phyloP scores from a whole-genome alignment of 2,329 filamentous ascomycete species.

The Plectosphaerella plurivora region DNA sequence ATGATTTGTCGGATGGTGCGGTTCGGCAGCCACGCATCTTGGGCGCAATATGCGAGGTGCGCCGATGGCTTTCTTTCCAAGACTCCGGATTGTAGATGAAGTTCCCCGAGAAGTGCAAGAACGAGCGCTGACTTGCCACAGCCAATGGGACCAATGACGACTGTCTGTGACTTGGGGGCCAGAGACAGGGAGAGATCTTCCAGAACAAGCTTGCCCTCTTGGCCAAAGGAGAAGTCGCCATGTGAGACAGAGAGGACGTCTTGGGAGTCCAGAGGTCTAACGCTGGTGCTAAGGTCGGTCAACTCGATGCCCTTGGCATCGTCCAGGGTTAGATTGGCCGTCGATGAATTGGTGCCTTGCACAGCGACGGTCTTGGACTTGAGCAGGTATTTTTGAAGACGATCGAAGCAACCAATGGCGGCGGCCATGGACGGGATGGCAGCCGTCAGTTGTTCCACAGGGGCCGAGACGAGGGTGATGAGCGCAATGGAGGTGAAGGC shows the following conservation, averaged over 20 bases:
- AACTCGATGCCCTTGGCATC: not conserved
- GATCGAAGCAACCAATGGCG: constrained; percentile 16
- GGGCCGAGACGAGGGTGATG: constrained; percentile 15
- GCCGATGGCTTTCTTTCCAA: constrained; percentile 8
- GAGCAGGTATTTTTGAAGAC: constrained; percentile 20
- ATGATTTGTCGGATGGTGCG: constrained; percentile 27
- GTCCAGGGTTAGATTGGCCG: not conserved
- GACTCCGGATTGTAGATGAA: constrained; percentile 6
- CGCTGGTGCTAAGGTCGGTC: not conserved
- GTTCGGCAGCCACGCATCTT: constrained; percentile 21
- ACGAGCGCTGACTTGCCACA: constrained; percentile 30
- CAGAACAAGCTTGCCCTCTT: not conserved
- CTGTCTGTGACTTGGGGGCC: constrained; percentile 8
- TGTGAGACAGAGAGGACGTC: not conserved
- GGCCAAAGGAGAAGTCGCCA: constrained; percentile 4
- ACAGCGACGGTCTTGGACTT: constrained; percentile 9
- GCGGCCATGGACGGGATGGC: constrained; percentile 16
- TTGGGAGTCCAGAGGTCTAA: not conserved
- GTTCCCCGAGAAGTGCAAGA: constrained; percentile 24
- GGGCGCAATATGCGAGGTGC: constrained; percentile 19
- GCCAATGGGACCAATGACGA: constrained; percentile 27
- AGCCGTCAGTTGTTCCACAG: constrained; percentile 11
- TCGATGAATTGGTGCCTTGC: not conserved
- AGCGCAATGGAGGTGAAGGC: constrained; percentile 15
- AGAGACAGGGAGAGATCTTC: not conserved